phyloP scores from a whole-genome alignment of 2,329 filamentous ascomycete genomes.

The Tolypocladium amazonense region DNA sequence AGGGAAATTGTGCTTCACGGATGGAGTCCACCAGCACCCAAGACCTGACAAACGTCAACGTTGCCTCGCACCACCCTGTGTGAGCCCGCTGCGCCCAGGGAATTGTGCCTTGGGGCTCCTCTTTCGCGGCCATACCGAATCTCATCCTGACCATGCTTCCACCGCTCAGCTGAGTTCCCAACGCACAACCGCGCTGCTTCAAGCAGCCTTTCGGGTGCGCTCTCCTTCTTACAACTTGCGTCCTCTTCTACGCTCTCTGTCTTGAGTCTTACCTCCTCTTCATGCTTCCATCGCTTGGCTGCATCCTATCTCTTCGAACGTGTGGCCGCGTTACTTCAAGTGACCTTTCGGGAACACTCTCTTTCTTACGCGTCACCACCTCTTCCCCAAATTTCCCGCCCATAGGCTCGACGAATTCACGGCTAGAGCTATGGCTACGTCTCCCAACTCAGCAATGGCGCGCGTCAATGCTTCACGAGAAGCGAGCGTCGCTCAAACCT shows the following conservation, averaged over 20 bases:
- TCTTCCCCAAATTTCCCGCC: no score
- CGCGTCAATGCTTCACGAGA: background rate
- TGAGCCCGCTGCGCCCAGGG: background rate
- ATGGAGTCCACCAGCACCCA: background rate
- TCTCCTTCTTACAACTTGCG: no score
- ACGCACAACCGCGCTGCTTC: no score
- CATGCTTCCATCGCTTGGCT: no score
- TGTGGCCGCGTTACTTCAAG: background rate
- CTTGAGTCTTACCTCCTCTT: no score
- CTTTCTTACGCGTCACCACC: background rate
- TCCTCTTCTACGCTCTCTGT: no score
- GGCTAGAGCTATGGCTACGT: background rate
- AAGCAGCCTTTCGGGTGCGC: no score
- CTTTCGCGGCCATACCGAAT: background rate
- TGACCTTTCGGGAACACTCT: background rate
- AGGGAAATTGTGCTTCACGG: background rate
- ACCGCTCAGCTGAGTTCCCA: background rate
- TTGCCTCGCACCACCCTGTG: rapidly evolving
- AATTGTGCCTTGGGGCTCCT: background rate
- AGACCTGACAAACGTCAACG: background rate
- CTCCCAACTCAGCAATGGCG: background rate
- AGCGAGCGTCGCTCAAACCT: background rate
- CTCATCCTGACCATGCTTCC: background rate
- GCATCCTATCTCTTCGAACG: no score
- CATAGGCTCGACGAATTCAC: background rate